Evolutionary conservation across 345 rosid genomes (phyloP), one percentile per base, ranked within the genome.

Genomic region (Clausena lansium): DNA sequence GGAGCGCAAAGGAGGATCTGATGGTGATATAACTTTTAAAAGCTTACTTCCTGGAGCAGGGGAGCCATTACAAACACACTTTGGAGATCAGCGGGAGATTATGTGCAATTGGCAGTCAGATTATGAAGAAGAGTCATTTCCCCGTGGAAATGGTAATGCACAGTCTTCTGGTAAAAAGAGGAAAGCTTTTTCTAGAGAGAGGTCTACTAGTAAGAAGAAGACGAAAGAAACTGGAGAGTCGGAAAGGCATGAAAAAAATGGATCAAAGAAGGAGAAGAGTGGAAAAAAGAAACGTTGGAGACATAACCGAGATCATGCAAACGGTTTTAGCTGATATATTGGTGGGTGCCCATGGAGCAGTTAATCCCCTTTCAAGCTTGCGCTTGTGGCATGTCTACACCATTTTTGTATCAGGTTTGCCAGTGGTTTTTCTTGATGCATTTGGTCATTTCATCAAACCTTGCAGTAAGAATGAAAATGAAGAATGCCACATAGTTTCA

Each of bases 1-100:
- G 60, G 89, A 91, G 76, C 94, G 99, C 50, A 89, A 91, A 86
- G 97, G 98, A 35, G 99, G 98, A 27, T 55, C 76, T 17, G 89
- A 85, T 32, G 92, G 97, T 52, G 91, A 86, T 5, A 80, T 91
- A 38, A 91, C 94, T 63, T 92, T 96, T 80, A 83, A 73, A 73
- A 87, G 84, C 86, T 82, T 96, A 87, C 88, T 96, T 63, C 92
- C 94, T 2, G 97, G 98, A 77, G 95, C 97, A 0, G 97, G 97
- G 84, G 94, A 93, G 81, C 94, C 92, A n/a, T 61, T 91, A 54
- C 88, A 54, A 38, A 76, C 79, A 9, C 68, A 59, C 47, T 28
- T 62, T 14, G 84, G 75, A 61, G 79, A 82, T 75, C 85, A 76
- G 36, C 86, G 81, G 3, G 95, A 91, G 41, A 86, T 90, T 38